Conservation (phyloP, 805 yeast genomes). For the Candida cerambycidarum region DNA sequence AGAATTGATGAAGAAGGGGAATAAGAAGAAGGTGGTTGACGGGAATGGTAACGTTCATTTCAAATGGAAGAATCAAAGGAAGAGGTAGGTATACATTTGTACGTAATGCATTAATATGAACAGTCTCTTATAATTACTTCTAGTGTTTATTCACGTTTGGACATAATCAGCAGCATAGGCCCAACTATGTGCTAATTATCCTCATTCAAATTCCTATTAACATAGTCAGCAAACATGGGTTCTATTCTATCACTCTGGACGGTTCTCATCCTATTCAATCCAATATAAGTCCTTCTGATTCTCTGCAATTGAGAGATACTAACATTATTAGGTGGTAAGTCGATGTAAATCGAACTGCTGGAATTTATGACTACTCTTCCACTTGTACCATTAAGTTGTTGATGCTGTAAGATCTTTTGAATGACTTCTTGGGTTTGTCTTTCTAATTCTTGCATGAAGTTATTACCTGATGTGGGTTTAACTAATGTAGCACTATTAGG, state of each 20-base stretch:
- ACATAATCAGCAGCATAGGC: too few relatives aligned
- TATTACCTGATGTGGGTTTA: constrained; percentile 74
- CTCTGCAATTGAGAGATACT: constrained; percentile 81
- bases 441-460: constrained; percentile 79
- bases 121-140: too few relatives aligned
- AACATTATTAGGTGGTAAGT: constrained; percentile 61
- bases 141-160: too few relatives aligned
- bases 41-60: constrained; percentile 66
- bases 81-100: too few relatives aligned
- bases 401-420: constrained; percentile 59
- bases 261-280: constrained; percentile 74
- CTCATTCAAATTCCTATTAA: constrained; percentile 54
- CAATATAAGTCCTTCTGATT: constrained; percentile 77
- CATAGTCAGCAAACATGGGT: constrained; percentile 74
- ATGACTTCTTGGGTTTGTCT: constrained; percentile 65
- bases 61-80: constrained; percentile 85
- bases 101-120: too few relatives aligned
- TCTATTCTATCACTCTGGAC: constrained; percentile 68
- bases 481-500: constrained; percentile 85
- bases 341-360: constrained; percentile 47
- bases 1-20: constrained; percentile 85
- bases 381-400: constrained; percentile 49
- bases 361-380: constrained; percentile 49
- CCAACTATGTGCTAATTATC: not conserved
- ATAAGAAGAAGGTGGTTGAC: constrained; percentile 70